Conservation (phyloP, 1,284 basidiomycete genomes). For the Chalciporus sp. region DNA sequence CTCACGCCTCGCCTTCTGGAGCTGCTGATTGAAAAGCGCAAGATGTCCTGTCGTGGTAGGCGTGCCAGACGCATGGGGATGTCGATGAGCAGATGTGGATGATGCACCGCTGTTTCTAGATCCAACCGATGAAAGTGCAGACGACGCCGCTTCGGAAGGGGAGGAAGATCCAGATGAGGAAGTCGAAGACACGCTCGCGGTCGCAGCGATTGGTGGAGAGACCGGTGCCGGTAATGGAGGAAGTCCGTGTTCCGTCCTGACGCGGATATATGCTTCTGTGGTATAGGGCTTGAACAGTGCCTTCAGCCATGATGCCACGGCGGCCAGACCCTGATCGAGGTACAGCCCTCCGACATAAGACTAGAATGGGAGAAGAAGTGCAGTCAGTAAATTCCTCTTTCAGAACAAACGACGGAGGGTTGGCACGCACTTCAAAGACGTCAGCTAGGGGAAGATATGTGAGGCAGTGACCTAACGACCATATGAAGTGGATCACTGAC, state of each 20-base stretch:
- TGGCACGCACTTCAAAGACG: conserved; percentile 63
- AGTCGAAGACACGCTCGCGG: conserved; percentile 24
- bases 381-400: conserved; percentile 4
- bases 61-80: conserved; percentile 16
- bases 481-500: conserved; percentile 37
- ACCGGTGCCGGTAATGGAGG: conserved; percentile 32
- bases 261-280: conserved; percentile 56
- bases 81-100: conserved; percentile 14
- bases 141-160: background rate
- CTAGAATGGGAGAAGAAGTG: conserved; percentile 36
- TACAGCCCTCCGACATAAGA: conserved; percentile 76
- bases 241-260: conserved; percentile 66
- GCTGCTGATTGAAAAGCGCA: conserved; percentile 72
- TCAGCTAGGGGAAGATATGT: conserved; percentile 51
- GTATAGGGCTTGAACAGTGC: conserved; percentile 64
- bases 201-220: conserved; percentile 20
- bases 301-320: conserved; percentile 58
- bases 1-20: conserved; percentile 55
- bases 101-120: background rate
- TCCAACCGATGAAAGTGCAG: background rate
- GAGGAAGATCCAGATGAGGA: conserved; percentile 9
- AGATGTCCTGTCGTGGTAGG: conserved; percentile 59
- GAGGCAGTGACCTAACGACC: conserved; percentile 1
- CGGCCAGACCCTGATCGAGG: conserved; percentile 62
- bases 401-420: background rate